Conservation (phyloP, 441 rosid genomes). For the Gossypium schwendimanii region DNA sequence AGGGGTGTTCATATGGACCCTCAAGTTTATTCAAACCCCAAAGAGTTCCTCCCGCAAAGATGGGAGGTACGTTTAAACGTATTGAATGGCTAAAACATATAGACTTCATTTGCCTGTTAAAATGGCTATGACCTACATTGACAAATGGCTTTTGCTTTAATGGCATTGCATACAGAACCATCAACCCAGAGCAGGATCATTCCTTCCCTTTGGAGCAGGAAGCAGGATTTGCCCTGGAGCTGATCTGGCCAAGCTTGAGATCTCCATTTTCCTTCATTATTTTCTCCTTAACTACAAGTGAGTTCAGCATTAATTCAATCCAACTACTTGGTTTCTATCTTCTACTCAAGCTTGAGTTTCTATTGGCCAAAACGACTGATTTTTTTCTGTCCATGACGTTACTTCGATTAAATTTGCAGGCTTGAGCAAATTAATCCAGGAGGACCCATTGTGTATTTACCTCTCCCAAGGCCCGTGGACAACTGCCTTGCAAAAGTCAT, state of each 20-base stretch:
- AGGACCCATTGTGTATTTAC: not conserved
- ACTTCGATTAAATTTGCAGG: not conserved
- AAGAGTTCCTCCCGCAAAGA: slow-evolving; percentile 22
- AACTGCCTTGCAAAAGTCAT: not conserved
- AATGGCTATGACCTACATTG: not conserved
- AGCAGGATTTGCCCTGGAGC: slow-evolving; percentile 25
- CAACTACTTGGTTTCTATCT: not conserved
- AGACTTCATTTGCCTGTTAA: not conserved
- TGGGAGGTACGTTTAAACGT: slow-evolving; percentile 20
- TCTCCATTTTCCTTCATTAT: slow-evolving; percentile 25
- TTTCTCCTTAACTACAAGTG: slow-evolving; percentile 21
- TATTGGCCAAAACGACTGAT: not conserved
- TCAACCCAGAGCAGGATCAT: slow-evolving; percentile 19
- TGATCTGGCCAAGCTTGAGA: slow-evolving; percentile 26
- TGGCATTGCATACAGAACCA: not conserved
- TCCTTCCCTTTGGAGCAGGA: slow-evolving; percentile 29
- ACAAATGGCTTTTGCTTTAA: not conserved
- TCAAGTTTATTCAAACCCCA: slow-evolving; percentile 16
- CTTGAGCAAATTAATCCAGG: slow-evolving; percentile 1
- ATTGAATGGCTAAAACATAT: not conserved
- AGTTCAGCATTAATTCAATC: not conserved
- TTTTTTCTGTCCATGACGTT: not conserved
- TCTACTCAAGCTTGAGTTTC: not conserved
- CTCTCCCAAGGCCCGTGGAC: slow-evolving; percentile 6
- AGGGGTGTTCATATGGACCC: slow-evolving; percentile 25